Percentiles rank a stretch among this genome's conserved stretches.
Evolutionary conservation across 257 asterid genomes (phyloP).

Genomic region (Ajuga chamaepitys): DNA sequence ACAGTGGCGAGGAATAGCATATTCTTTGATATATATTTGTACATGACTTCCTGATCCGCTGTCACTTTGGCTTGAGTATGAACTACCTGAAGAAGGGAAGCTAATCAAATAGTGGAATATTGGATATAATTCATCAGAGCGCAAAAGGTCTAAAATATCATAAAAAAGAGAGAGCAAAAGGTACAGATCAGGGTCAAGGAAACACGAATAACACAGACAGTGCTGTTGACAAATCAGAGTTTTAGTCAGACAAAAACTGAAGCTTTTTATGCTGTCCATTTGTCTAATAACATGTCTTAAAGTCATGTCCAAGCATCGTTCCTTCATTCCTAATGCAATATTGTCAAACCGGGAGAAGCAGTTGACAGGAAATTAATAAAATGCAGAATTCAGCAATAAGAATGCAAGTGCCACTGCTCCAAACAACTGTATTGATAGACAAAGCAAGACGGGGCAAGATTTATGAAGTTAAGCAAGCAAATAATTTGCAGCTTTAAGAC

Average conservation of each 20-base stretch:
- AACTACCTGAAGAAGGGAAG: constrained; percentile 58
- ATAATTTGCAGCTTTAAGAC: background rate
- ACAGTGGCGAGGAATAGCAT: constrained; percentile 82
- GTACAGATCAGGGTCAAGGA: background rate
- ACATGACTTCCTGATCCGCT: constrained; percentile 88
- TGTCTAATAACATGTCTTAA: background rate
- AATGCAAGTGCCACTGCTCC: background rate
- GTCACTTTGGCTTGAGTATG: constrained; percentile 95
- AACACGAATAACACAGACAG: background rate
- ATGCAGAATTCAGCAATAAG: constrained; percentile 8
- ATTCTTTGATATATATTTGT: constrained; percentile 84
- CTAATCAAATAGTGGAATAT: background rate
- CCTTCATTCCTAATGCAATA: background rate
- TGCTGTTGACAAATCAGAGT: background rate
- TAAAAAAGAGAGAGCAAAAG: background rate
- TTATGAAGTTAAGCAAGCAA: background rate
- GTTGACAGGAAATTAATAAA: background rate
- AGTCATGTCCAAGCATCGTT: background rate
- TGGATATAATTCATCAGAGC: constrained; percentile 11
- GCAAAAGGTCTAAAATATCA: constrained; percentile 5
- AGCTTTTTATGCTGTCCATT: background rate
- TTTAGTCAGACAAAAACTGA: background rate
- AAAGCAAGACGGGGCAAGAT: background rate
- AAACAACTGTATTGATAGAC: background rate
- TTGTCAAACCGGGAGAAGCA: background rate